Evolutionary conservation across 148 eudicot species (phyloP).

Genomic region (Arctostaphylos glauca): DNA sequence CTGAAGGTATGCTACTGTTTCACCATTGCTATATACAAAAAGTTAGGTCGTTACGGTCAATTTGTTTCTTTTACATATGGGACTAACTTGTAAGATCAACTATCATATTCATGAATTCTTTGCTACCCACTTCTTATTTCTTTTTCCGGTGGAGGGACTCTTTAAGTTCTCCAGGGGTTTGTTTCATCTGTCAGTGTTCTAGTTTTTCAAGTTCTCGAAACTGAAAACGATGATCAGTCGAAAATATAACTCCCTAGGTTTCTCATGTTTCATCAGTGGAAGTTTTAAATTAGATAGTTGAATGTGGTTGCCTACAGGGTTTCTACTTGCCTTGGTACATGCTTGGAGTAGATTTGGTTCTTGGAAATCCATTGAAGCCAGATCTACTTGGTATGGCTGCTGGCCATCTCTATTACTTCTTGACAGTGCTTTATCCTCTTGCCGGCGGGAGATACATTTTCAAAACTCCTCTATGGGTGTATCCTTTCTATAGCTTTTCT

Average conservation of each 20-base stretch:
- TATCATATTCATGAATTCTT: no score
- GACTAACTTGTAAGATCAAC: background rate
- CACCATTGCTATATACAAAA: background rate
- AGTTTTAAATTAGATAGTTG: background rate
- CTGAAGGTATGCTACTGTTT: conserved; percentile 27
- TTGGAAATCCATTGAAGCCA: conserved; percentile 35
- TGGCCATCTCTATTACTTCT: conserved; percentile 43
- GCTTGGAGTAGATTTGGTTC: conserved; percentile 26
- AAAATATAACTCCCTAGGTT: background rate
- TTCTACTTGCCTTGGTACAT: conserved; percentile 38
- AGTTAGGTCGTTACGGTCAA: background rate
- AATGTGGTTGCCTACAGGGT: conserved; percentile 22
- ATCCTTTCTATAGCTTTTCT: conserved; percentile 22
- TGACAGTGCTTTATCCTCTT: conserved; percentile 45
- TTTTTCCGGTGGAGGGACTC: no score
- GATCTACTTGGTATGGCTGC: conserved; percentile 34
- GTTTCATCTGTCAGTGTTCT: background rate
- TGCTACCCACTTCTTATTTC: no score
- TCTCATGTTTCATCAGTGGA: background rate
- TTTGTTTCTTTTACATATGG: background rate
- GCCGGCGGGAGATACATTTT: conserved; percentile 28
- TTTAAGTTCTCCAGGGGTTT: no score
- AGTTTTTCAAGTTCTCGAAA: background rate
- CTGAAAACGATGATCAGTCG: background rate
- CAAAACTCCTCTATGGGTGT: conserved; percentile 44